These are phyloP conservation scores for Zostera marina DNA, from an alignment of 116 monocot genomes.

Conservation along the genomic window DNA sequence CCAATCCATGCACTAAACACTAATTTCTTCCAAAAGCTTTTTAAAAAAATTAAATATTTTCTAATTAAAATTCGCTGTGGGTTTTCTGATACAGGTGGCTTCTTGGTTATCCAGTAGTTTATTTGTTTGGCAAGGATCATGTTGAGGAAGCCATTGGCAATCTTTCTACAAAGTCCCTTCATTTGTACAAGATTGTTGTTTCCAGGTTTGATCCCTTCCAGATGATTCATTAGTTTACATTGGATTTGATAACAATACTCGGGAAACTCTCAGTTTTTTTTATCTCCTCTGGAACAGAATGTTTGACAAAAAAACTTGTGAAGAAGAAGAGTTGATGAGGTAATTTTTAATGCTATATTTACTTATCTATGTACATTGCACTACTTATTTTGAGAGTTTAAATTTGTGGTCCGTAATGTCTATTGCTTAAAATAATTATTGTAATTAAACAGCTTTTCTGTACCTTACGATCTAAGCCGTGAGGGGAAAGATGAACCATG, in stretches of 20 bases:
- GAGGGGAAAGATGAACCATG: conserved; percentile 48
- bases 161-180: conserved; percentile 60
- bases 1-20: not conserved
- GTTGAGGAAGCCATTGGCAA: conserved; percentile 39
- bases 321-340: conserved; percentile 71
- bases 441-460: conserved; percentile 37
- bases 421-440: not conserved
- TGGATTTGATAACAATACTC: not conserved
- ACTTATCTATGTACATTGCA: no score
- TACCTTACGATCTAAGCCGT: conserved; percentile 43
- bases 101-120: conserved; percentile 91
- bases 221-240: not conserved
- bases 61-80: not conserved
- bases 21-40: not conserved
- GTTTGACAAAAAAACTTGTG: conserved; percentile 12
- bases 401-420: no score
- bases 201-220: conserved; percentile 30
- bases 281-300: conserved; percentile 24
- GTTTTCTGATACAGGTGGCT: conserved; percentile 59
- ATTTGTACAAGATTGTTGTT: conserved; percentile 53
- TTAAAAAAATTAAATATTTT: not conserved
- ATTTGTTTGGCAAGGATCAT: conserved; percentile 63
- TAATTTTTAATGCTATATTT: not conserved
- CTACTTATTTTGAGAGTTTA: no score
- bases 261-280: not conserved